phyloP scores from a whole-genome alignment of 257 asterid genomes.

The Misopates orontium region DNA sequence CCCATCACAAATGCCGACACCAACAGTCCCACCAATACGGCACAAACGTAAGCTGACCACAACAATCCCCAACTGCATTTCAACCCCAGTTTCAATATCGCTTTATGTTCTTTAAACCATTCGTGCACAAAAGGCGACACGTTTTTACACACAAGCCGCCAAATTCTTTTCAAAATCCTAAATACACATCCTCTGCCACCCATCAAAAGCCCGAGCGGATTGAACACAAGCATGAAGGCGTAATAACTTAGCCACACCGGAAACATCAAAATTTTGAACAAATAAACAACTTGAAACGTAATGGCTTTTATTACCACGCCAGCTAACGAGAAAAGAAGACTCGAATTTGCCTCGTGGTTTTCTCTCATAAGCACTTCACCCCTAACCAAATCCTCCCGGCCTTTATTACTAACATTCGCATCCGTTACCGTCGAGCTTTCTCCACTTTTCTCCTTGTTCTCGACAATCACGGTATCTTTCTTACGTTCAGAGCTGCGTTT shows the following conservation, averaged over 20 bases:
- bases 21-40: slow-evolving; percentile 64
- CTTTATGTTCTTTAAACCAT: slow-evolving; percentile 62
- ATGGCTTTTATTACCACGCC: slow-evolving; percentile 55
- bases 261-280: slow-evolving; percentile 38
- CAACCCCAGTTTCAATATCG: slow-evolving; percentile 64
- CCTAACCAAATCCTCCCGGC: slow-evolving; percentile 26
- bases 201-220: slow-evolving; percentile 62
- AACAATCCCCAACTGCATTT: slow-evolving; percentile 87
- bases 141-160: slow-evolving; percentile 37
- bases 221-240: slow-evolving; percentile 55
- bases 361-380: slow-evolving; percentile 42
- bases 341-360: slow-evolving; percentile 37
- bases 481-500: slow-evolving; percentile 27
- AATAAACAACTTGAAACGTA: slow-evolving; percentile 51
- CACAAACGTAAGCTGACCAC: slow-evolving; percentile 80
- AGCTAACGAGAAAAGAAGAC: slow-evolving; percentile 41
- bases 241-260: slow-evolving; percentile 55
- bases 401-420: slow-evolving; percentile 22
- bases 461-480: slow-evolving; percentile 23
- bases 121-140: slow-evolving; percentile 37
- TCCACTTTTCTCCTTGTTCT: slow-evolving; percentile 27
- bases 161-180: slow-evolving; percentile 32
- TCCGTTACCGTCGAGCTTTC: slow-evolving; percentile 36
- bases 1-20: slow-evolving; percentile 66
- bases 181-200: slow-evolving; percentile 36